Evolutionary conservation across 305 asterid genomes (phyloP).

Genomic region (Fraxinus baroniana): DNA sequence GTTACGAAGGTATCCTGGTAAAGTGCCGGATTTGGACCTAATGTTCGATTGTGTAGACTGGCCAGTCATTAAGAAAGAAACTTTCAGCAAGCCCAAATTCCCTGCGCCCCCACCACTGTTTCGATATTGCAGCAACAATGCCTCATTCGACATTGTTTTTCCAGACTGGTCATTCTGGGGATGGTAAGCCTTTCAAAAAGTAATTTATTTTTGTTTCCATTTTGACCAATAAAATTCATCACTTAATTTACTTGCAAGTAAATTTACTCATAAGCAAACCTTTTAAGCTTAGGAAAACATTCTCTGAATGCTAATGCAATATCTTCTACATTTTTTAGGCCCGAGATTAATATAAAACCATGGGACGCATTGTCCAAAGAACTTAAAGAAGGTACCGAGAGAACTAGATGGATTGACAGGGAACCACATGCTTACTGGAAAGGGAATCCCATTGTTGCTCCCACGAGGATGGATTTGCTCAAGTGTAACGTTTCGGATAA

Average conservation of each 20-base stretch:
- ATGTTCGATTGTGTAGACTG: constrained; percentile 76
- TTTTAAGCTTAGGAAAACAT: neutral
- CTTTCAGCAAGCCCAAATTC: constrained; percentile 29
- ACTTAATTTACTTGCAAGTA: neutral
- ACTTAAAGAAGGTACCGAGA: constrained; percentile 44
- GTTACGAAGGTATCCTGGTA: constrained; percentile 77
- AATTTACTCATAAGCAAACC: neutral
- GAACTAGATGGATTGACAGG: constrained; percentile 47
- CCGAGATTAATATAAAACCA: constrained; percentile 60
- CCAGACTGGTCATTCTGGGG: constrained; percentile 99
- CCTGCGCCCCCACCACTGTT: constrained; percentile 73
- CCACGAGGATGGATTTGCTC: constrained; percentile 57
- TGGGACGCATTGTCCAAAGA: constrained; percentile 50
- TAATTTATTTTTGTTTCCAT: neutral
- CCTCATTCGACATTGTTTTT: constrained; percentile 68
- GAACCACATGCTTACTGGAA: constrained; percentile 64
- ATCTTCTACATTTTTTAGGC: constrained; percentile 40
- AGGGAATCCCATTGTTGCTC: constrained; percentile 59
- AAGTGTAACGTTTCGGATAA: constrained; percentile 55
- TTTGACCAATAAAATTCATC: neutral
- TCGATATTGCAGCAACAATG: constrained; percentile 63
- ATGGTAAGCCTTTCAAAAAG: constrained; percentile 45
- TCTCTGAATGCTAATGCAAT: neutral
- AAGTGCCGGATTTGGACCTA: constrained; percentile 80
- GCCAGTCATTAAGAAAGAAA: constrained; percentile 60